These are phyloP conservation scores for Larix sibirica DNA, from an alignment of 83 land plant genomes.

Conservation along the genomic window DNA sequence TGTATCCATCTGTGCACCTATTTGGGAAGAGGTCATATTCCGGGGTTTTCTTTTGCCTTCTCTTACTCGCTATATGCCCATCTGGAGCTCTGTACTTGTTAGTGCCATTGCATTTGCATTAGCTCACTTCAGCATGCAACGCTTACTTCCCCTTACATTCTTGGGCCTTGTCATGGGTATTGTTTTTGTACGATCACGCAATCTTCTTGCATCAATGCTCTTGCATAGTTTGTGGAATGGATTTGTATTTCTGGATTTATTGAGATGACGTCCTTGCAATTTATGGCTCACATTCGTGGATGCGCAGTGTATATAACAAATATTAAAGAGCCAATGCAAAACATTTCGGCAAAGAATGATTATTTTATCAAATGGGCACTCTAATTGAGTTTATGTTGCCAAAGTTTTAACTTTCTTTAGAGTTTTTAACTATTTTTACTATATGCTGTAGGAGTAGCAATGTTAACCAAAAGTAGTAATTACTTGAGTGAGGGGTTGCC, in stretches of 20 bases:
- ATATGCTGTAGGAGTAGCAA: background rate
- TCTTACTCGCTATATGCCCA: conserved; percentile 84
- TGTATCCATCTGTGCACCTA: conserved; percentile 90
- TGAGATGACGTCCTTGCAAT: conserved; percentile 41
- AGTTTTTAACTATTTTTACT: background rate
- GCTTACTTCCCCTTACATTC: conserved; percentile 85
- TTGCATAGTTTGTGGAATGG: conserved; percentile 99
- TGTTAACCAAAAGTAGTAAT: background rate
- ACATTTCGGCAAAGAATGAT: background rate
- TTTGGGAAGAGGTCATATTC: conserved; percentile 99
- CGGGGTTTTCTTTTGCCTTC: conserved; percentile 95
- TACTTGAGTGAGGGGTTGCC: no score
- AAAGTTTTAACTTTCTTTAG: background rate
- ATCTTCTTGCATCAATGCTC: conserved; percentile 83
- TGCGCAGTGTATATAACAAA: background rate
- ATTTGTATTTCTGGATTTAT: conserved; percentile 89
- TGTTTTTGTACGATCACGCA: conserved; percentile 82
- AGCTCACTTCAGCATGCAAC: conserved; percentile 92
- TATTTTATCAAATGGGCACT: background rate
- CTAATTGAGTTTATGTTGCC: background rate
- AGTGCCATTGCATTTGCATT: conserved; percentile 88
- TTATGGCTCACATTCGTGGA: background rate
- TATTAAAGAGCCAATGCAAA: background rate
- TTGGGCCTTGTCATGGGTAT: conserved; percentile 94
- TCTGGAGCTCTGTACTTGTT: conserved; percentile 78